Percentiles rank a stretch among this genome's conserved stretches.
Evolutionary conservation across 1,284 basidiomycete species (phyloP).

Genomic region (Puccinia coronata): DNA sequence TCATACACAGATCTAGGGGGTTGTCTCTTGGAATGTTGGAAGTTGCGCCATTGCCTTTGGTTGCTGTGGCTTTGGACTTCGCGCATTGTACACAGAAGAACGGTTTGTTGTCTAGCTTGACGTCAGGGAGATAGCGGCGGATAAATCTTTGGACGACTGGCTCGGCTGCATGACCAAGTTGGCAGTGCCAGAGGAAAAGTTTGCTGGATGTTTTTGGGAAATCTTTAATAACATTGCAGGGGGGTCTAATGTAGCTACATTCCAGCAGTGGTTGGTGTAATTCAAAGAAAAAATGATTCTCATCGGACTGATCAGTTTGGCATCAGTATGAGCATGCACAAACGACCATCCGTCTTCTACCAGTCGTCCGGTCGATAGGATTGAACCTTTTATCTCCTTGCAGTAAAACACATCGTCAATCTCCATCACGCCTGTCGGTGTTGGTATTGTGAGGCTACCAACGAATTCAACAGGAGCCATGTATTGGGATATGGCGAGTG

Average conservation of each 20-base stretch:
- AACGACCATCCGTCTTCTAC: not conserved
- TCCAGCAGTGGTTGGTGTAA: not conserved
- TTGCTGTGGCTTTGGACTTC: not conserved
- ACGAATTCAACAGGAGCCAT: not conserved
- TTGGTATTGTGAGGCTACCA: not conserved
- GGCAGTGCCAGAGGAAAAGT: not conserved
- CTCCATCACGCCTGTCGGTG: not conserved
- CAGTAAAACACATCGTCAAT: not conserved
- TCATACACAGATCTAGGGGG: not conserved
- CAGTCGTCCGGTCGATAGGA: not conserved
- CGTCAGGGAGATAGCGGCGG: not conserved
- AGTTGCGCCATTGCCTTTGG: not conserved
- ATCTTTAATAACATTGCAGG: not conserved
- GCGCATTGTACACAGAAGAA: slow-evolving; percentile 9
- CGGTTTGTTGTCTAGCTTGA: not conserved
- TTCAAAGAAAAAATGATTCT: not conserved
- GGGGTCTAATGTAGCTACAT: too few species aligned
- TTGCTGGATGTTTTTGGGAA: not conserved
- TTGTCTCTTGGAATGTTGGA: not conserved
- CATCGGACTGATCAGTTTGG: not conserved
- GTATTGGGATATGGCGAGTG: not conserved
- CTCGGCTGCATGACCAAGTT: not conserved
- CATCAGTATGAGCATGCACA: not conserved
- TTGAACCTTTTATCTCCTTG: not conserved
- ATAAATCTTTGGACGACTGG: not conserved